phyloP scores from a whole-genome alignment of 78 protist species.

The Creolimax fragrantissima region DNA sequence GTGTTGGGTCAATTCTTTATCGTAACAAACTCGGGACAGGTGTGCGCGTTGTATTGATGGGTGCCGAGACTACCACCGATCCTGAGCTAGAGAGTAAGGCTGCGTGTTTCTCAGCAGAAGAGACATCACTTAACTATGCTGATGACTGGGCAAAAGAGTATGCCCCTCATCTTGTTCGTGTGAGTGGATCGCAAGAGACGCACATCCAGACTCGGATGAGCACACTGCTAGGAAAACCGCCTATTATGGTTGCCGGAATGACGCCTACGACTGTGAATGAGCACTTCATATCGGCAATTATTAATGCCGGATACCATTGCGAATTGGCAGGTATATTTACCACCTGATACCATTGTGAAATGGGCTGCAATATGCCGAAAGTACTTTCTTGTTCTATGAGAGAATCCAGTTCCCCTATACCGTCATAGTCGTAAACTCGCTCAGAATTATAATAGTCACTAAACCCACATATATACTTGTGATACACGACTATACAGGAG shows the following conservation, averaged over 20 bases:
- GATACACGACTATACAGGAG: no score
- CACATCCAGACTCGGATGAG: constrained; percentile 18
- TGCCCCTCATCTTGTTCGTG: constrained; percentile 26
- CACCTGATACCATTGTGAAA: no score
- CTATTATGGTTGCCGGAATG: constrained; percentile 52
- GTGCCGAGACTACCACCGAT: not conserved
- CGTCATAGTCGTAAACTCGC: no score
- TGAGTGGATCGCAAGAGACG: not conserved
- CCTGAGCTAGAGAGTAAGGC: not conserved
- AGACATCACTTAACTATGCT: not conserved
- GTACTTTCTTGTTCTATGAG: no score
- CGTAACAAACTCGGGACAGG: constrained; percentile 36
- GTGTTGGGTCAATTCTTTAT: constrained; percentile 15
- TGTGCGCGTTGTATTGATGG: not conserved
- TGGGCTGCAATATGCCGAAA: no score
- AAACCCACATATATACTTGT: no score
- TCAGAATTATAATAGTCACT: no score
- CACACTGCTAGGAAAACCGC: constrained; percentile 28
- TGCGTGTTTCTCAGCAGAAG: not conserved
- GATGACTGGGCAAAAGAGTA: constrained; percentile 32
- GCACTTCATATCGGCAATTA: constrained; percentile 12
- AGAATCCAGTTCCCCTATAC: constrained; percentile 2
- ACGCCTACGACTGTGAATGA: constrained; percentile 37
- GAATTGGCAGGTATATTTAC: constrained; percentile 48
- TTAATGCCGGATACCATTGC: constrained; percentile 51